These are phyloP conservation scores for Climacium dendroides DNA, from an alignment of 225 moss, liverwort and hornwort genomes.

Conservation along the genomic window DNA sequence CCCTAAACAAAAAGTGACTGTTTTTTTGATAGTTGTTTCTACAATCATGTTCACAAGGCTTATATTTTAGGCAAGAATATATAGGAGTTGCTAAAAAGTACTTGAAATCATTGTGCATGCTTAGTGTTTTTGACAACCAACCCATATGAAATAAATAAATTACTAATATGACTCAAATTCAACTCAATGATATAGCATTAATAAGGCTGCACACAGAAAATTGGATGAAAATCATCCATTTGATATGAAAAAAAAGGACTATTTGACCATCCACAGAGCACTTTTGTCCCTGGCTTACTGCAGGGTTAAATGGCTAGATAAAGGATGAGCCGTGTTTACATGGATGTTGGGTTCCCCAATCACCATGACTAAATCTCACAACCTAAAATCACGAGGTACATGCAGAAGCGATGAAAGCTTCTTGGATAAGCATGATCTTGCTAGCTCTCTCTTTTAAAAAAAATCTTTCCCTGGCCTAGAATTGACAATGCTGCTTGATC, in stretches of 20 bases:
- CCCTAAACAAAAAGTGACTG: too few relatives aligned
- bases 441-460: background rate
- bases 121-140: background rate
- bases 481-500: background rate
- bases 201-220: background rate
- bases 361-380: slow-evolving; percentile 5
- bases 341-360: slow-evolving; percentile 30
- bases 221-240: background rate
- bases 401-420: background rate
- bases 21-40: too few relatives aligned
- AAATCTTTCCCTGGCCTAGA: background rate
- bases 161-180: background rate
- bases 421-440: background rate
- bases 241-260: background rate
- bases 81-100: background rate
- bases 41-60: too few relatives aligned
- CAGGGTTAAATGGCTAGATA: background rate
- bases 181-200: background rate
- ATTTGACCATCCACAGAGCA: too few relatives aligned
- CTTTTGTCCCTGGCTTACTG: background rate
- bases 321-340: slow-evolving; percentile 7
- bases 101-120: background rate
- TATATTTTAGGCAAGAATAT: background rate
- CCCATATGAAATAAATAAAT: background rate
- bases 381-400: background rate